Conservation (phyloP, 768 basidiomycete species). For the Pisolithus sp. region DNA sequence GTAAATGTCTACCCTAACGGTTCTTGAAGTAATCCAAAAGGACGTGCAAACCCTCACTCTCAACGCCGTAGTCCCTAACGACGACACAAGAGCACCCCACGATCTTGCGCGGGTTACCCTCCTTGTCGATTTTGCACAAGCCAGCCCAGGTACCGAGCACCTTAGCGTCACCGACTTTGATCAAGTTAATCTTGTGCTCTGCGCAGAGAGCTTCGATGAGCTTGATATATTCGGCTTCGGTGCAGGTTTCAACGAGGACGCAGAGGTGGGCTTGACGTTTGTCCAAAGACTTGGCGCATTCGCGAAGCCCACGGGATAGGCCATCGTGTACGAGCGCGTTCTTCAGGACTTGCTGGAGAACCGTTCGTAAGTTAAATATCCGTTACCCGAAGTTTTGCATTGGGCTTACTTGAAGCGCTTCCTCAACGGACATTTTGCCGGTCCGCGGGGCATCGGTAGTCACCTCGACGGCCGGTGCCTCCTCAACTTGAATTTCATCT, state of each 20-base stretch:
- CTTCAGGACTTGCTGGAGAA: slow-evolving; percentile 90
- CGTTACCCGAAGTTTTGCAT: neutral
- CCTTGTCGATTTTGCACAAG: slow-evolving; percentile 98
- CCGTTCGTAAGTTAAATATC: neutral
- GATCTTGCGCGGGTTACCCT: slow-evolving; percentile 96
- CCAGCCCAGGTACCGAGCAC: slow-evolving; percentile 98
- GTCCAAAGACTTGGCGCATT: slow-evolving; percentile 97
- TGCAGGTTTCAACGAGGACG: slow-evolving; percentile 98
- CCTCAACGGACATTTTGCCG: slow-evolving; percentile 54
- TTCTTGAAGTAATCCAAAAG: slow-evolving; percentile 96
- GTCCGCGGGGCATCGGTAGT: too few species aligned
- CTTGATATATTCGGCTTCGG: slow-evolving; percentile 99
- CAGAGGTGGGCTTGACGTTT: slow-evolving; percentile 98
- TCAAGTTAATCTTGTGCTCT: slow-evolving; percentile 98
- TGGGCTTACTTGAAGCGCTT: slow-evolving; percentile 75
- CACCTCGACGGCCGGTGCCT: too few species aligned
- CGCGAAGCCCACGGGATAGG: slow-evolving; percentile 95
- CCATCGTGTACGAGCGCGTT: slow-evolving; percentile 97
- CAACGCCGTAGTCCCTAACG: slow-evolving; percentile 94
- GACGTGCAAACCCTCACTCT: slow-evolving; percentile 92
- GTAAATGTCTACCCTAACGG: slow-evolving; percentile 45
- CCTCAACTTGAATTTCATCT: too few species aligned
- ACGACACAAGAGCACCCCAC: slow-evolving; percentile 92
- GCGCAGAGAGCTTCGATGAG: slow-evolving; percentile 99
- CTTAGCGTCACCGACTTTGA: slow-evolving; percentile 98